Base-by-base conservation (phyloP, 2,329 filamentous ascomycete species). In the Talaromyces funiculosus region DNA sequence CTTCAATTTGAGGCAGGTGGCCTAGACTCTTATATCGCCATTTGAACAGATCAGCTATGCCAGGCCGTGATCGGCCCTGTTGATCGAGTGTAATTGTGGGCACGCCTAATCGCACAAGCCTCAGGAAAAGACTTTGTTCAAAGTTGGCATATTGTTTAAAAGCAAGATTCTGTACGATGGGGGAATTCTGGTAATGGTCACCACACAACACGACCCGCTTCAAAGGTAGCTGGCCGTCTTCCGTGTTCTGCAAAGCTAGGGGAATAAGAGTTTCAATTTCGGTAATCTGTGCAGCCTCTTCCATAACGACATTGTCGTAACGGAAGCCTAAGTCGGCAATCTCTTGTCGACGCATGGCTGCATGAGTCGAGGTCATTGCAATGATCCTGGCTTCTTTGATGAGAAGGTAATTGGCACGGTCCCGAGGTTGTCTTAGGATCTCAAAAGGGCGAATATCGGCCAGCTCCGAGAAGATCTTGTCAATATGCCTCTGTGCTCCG, bases 321-420 rank as follows among this genome's bases (percentile, higher is more conserved):
- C 91, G 90, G 76, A 99, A 99, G 16, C 92, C 92, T n/a, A 97
- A 82, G 16, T 85, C 83, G 0, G 91, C 89, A 67, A 99, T 97
- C 69, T 97, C 93, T 64, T 90, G 86, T 64, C 93, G 83, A 63
- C 92, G 86, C 83, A 99, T 99, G 1, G 94, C 94, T 4, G 94
- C 95, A 74, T 99, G 94, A 0, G 95, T 99, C 3, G 92, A 95
- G 18, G 94, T 99, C 95, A 99, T 99, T 61, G 94, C 95, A 65
- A 99, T 88, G 64, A 99, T 94, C 37, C 94, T 88, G n/a, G 95
- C 95, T 75, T 97, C 93, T 69, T 92, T 97, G 5, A 92, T 89
- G 35, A 99, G 84, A 5, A 99, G 85, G 70, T 99, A 99, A 73
- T 97, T 97, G 56, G 92, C 89, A 77, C 95, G 97, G 72, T 99